Conservation (phyloP, 2,329 filamentous ascomycete species). For the Biscogniauxia marginata region DNA sequence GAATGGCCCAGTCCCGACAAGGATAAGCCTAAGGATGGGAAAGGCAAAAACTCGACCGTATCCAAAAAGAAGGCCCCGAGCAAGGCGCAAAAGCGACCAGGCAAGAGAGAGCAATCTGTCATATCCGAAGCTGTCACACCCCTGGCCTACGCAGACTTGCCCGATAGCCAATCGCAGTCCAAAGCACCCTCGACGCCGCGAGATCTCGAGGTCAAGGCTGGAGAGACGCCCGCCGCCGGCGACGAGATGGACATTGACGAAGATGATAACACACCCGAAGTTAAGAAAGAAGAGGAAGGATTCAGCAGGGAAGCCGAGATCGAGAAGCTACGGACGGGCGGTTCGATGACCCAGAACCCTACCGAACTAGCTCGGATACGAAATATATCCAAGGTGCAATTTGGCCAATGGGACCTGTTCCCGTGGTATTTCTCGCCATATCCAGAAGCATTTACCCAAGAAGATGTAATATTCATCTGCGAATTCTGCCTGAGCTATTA, state of each 20-base stretch:
- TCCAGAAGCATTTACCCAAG: conserved; percentile 81
- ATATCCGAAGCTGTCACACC: conserved; percentile 54
- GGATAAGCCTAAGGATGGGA: conserved; percentile 70
- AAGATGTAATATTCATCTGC: conserved; percentile 92
- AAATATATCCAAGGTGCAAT: conserved; percentile 91
- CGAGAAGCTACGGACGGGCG: conserved; percentile 89
- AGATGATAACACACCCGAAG: conserved; percentile 38
- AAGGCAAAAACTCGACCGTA: conserved; percentile 68
- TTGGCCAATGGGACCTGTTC: conserved; percentile 87
- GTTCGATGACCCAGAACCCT: conserved; percentile 98
- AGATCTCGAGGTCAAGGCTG: conserved; percentile 46
- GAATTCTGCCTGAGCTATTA: conserved; percentile 96
- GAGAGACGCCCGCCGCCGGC: conserved; percentile 43
- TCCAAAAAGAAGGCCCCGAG: conserved; percentile 59
- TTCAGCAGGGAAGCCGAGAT: conserved; percentile 90
- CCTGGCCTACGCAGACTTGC: conserved; percentile 53
- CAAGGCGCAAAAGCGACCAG: conserved; percentile 54
- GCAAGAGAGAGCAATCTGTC: conserved; percentile 56
- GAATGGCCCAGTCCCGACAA: conserved; percentile 96
- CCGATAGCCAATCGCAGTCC: conserved; percentile 45
- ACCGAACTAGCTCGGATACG: conserved; percentile 94
- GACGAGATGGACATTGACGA: conserved; percentile 59
- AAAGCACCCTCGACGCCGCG: conserved; percentile 43
- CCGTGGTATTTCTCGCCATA: conserved; percentile 99
- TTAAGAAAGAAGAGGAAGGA: conserved; percentile 49